Evolutionary conservation across 73 alveolate genomes (phyloP), one percentile per base, ranked within the genome.

Genomic region (Paramecium octaurelia): DNA sequence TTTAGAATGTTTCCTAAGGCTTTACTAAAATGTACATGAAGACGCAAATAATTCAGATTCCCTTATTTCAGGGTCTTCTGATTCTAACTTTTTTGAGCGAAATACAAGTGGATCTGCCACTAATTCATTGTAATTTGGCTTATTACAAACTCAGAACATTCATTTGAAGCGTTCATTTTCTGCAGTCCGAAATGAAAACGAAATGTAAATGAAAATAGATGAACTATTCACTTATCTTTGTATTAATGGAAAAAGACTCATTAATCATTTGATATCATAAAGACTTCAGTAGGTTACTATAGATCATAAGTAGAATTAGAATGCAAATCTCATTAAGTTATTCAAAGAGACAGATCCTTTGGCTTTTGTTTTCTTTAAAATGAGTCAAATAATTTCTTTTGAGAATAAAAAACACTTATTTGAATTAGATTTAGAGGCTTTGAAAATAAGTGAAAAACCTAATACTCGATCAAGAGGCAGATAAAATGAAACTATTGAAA

Each of bases 261-360:
- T 80, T 8, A 80, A 80, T 46, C 38, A 80, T 31, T 24, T 80
- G 18, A 80, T 80, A 2, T 40, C 70, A 8, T 24, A 42, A 80
- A 80, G 44, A 23, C 75, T 80, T 18, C 43, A 40, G 12, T 80
- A 42, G 18, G 48, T 80, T 43, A 23, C 46, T 1, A 7, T 43
- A 10, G 91, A 80, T 0, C 38, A 24, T 1, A 80, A 44, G 27
- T 31, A 12, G 9, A 42, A 12, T 44, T 46, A 40, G 20, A 18
- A 9, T 10, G 11, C 70, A n/a, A 46, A 40, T 80, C 48, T 20
- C 10, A 20, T 80, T 5, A 80, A 80, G 44, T 27, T 11, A 48
- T 80, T 80, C 35, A 80, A 80, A 64, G 91, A 80, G 18, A 3
- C 70, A 8, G 91, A 80, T 80, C 91, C 91, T 24, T 35, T 80